Evolutionary conservation across 1,139 yeast species (phyloP), one percentile per base, ranked within the genome.

Genomic region (Lodderomyces theae): DNA sequence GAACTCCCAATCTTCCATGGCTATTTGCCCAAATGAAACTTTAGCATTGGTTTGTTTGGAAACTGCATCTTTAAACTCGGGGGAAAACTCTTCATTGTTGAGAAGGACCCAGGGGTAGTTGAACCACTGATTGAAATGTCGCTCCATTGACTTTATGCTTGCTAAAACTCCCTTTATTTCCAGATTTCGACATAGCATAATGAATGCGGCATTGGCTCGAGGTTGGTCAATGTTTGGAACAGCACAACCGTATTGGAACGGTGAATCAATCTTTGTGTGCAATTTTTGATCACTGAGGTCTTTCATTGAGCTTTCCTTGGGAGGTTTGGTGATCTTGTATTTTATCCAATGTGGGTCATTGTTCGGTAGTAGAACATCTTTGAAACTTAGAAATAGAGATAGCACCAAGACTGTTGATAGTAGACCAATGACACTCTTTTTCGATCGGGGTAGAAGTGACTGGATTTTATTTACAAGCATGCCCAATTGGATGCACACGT

Each of bases 111-210:
- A 90, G 0, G 96, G 96, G 58, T 90, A 90, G 50, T 83, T 75
- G 59, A 73, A 90, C 92, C 95, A 87, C 49, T 88, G 87, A 58
- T 90, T 90, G 64, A 88, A 90, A 54, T 86, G 94, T 22, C 87
- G 69, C 57, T 90, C 97, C 37, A 90, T 60, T 3, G 89, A 80
- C 15, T 69, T 63, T 73, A 89, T 80, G 3, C 92, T 81, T 39
- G 73, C 67, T 3, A 85, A 52, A 2, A 86, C 94, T 4, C 82
- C 92, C 3, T 75, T 70, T 1, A 86, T 50, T 51, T 89, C 97
- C 3, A 74, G 63, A 55, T 89, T 88, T 44, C 96, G 66, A 0
- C 95, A 88, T 40, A 89, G 64, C 52, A 88, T 81, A n/a, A 89
- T 87, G 49, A 89, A 75, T 1, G 90, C 83, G 0, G 96, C 97